Base-by-base conservation (phyloP, 495 filamentous ascomycete genomes). In the Penicillium malachiteum region DNA sequence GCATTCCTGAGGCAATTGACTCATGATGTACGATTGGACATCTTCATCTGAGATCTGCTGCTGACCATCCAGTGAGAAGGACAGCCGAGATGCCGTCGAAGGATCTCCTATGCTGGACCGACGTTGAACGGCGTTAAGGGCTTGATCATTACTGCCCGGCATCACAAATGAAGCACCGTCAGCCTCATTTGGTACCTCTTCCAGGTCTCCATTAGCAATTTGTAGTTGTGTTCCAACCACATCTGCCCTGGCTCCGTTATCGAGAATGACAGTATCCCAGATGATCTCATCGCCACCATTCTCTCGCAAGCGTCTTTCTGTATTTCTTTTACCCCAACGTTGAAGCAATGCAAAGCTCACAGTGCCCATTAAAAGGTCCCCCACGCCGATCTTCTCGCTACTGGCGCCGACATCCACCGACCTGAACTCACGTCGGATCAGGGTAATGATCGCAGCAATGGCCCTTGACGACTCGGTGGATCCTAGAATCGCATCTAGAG, bases 211-310 rank as follows among this genome's bases (percentile, higher is more conserved):
- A 21, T 63, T 58, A 3, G 42, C 38, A 41, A 64, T 70, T 48
- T 64, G 68, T 44, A 63, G 60, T 61, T 60, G 66, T 55, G 60
- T 80, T 61, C 55, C 76, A 37, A 81, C 72, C 13, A 88, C 75
- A 64, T 88, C 87, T 21, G 82, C 82, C 37, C 83, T 72, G 39
- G 75, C 67, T 1, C 84, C 86, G 57, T 86, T 80, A 56, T 87
- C 81, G 16, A 88, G 64, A 32, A 91, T 83, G 42, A 91, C 85
- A n/a, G 90, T 84, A 73, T 92, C 89, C 89, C 89, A 92, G 9
- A 91, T 76, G 26, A 82, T 70, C 60, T 90, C 87, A 46, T 87
- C 80, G 11, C 78, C 78, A 42, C 75, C 69, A 32, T 77, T 74
- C 1, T 77, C 71, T 14, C 75, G 78, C 14, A 73, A 66, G 31